These are phyloP conservation scores for Collybiopsis confluens DNA, from an alignment of 768 basidiomycete genomes.

Conservation along the genomic window DNA sequence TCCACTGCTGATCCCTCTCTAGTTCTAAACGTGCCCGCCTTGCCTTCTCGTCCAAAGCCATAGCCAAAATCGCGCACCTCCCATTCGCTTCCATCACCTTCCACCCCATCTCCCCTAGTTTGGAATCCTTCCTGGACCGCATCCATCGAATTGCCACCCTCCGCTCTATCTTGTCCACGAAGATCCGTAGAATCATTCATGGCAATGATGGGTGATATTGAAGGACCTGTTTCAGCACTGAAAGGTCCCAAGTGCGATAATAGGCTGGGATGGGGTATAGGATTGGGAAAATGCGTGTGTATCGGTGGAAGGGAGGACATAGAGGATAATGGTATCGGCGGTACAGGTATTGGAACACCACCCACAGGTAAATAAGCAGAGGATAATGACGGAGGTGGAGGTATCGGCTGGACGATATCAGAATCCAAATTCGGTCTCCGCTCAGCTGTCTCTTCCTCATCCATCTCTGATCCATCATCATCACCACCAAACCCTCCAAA, in stretches of 20 bases:
- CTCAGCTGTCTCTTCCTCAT: slow-evolving; percentile 1
- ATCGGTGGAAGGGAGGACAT: not conserved
- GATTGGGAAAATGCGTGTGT: slow-evolving; percentile 6
- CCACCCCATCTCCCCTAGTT: slow-evolving; percentile 12
- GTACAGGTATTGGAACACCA: slow-evolving; percentile 5
- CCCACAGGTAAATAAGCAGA: slow-evolving; percentile 4
- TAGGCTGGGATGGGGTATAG: slow-evolving; percentile 3
- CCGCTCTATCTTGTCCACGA: not conserved
- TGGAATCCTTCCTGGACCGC: not conserved
- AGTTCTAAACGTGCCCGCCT: slow-evolving; percentile 27
- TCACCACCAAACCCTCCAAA: slow-evolving; percentile 37
- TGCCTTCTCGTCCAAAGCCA: slow-evolving; percentile 51
- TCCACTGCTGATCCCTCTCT: slow-evolving; percentile 22
- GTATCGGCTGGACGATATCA: not conserved
- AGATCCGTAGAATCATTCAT: not conserved
- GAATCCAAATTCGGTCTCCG: not conserved
- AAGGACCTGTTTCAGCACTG: not conserved
- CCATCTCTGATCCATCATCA: not conserved
- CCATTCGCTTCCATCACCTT: slow-evolving; percentile 33
- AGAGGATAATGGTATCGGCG: slow-evolving; percentile 5
- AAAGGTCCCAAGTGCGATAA: slow-evolving; percentile 1
- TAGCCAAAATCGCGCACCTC: slow-evolving; percentile 61
- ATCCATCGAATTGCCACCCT: not conserved
- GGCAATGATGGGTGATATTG: not conserved
- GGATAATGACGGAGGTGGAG: slow-evolving; percentile 8